Evolutionary conservation across 2,329 filamentous ascomycete species (phyloP).

Genomic region (Penicillium rolfsii): DNA sequence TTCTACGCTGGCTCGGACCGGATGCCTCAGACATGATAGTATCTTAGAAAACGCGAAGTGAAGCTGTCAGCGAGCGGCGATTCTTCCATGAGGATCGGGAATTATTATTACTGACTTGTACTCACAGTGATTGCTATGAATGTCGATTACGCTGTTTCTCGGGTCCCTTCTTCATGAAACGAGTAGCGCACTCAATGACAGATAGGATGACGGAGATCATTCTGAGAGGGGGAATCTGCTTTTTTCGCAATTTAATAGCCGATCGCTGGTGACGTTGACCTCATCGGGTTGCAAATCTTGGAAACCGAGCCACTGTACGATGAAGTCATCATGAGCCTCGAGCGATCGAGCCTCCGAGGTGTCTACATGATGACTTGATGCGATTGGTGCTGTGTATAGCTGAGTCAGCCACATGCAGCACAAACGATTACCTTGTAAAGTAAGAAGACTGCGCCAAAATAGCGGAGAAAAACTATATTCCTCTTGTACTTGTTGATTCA

Average conservation of each 20-base stretch:
- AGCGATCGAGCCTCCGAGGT: neutral
- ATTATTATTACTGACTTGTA: neutral
- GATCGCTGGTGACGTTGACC: slow-evolving; percentile 5
- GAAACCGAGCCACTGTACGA: slow-evolving; percentile 9
- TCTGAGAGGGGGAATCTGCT: neutral
- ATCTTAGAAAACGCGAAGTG: neutral
- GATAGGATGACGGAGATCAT: slow-evolving; percentile 17
- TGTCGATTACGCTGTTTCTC: slow-evolving; percentile 8
- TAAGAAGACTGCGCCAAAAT: too few species aligned
- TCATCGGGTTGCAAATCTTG: slow-evolving; percentile 9
- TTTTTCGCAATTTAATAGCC: slow-evolving; percentile 4
- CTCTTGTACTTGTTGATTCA: too few species aligned
- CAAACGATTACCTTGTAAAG: too few species aligned
- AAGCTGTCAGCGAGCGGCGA: neutral
- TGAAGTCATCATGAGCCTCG: slow-evolving; percentile 27
- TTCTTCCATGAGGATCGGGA: neutral
- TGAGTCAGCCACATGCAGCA: slow-evolving; percentile 2
- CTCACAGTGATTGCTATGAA: neutral
- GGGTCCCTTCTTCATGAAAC: slow-evolving; percentile 1
- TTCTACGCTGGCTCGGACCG: neutral
- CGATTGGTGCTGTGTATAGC: slow-evolving; percentile 3
- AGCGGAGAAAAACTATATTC: neutral
- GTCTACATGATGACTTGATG: neutral
- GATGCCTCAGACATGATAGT: slow-evolving; percentile 2
- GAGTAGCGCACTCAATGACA: slow-evolving; percentile 10